Conservation (phyloP, 1,139 yeast species). For the Protomyces inundatus region DNA sequence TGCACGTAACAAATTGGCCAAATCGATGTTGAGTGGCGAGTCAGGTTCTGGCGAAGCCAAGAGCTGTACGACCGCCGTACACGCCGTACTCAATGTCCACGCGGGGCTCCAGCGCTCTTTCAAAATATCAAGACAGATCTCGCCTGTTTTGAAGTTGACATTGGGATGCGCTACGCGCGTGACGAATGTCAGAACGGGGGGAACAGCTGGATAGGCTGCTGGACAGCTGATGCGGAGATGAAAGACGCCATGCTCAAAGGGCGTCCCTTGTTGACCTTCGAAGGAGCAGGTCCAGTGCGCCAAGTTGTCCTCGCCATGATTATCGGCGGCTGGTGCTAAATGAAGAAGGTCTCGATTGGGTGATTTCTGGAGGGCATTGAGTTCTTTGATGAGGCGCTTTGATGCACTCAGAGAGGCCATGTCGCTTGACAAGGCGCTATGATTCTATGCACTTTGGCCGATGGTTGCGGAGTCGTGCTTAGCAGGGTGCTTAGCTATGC, state of each 20-base stretch:
- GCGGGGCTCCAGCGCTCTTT: conserved; percentile 75
- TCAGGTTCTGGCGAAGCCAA: conserved; percentile 77
- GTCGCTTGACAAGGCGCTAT: too few relatives aligned
- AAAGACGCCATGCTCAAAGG: conserved; percentile 58
- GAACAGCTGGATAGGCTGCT: conserved; percentile 57
- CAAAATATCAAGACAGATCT: conserved; percentile 76
- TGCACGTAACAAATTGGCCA: conserved; percentile 65
- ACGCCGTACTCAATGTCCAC: conserved; percentile 68
- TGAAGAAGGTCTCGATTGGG: conserved; percentile 17
- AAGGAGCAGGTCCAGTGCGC: conserved; percentile 54
- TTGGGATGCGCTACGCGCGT: conserved; percentile 69
- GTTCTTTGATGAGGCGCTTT: conserved; percentile 11
- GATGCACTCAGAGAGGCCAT: neutral
- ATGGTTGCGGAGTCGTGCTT: too few relatives aligned
- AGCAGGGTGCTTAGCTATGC: too few relatives aligned
- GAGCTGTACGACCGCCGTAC: conserved; percentile 64
- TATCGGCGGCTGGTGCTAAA: conserved; percentile 21
- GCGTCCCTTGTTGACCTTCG: conserved; percentile 50
- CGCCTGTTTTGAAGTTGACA: conserved; percentile 62
- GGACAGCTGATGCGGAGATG: conserved; percentile 51
- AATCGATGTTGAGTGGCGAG: conserved; percentile 78
- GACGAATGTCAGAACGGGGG: conserved; percentile 58
- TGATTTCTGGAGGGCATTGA: conserved; percentile 4
- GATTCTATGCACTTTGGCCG: too few relatives aligned
- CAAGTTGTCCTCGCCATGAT: conserved; percentile 42